Percentiles rank a stretch among this genome's conserved stretches.
These are phyloP conservation scores for Hymenoscyphus albidus DNA, from an alignment of 2,329 filamentous ascomycete species.

Conservation along the genomic window DNA sequence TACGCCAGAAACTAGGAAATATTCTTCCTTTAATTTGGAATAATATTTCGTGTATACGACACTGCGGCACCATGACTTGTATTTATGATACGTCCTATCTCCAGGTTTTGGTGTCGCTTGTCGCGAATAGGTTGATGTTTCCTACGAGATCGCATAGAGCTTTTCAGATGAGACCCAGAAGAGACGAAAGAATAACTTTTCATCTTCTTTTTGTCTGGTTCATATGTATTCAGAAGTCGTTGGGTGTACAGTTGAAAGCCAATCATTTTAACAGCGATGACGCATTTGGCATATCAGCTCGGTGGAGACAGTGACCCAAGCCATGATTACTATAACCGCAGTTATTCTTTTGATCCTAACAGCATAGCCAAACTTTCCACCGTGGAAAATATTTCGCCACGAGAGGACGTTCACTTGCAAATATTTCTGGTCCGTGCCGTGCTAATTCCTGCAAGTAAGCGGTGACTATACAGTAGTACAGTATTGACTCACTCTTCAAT, in stretches of 20 bases:
- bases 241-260: background rate
- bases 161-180: background rate
- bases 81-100: background rate
- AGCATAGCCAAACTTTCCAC: background rate
- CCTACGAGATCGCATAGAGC: background rate
- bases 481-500: background rate
- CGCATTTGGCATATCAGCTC: background rate
- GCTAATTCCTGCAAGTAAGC: slow-evolving; percentile 1
- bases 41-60: background rate
- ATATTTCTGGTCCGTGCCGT: background rate
- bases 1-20: background rate
- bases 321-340: background rate
- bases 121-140: background rate
- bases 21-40: background rate
- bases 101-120: background rate
- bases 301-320: no score
- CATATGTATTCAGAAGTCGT: background rate
- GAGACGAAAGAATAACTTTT: background rate
- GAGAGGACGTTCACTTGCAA: background rate
- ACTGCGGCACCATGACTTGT: background rate
- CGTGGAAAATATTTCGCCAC: background rate
- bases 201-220: background rate
- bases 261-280: background rate
- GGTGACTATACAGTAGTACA: background rate
- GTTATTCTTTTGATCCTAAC: background rate